Percentiles rank a stretch among this genome's conserved stretches.
Conservation (phyloP, 1,284 basidiomycete species). For the Irpex rosettiformis region DNA sequence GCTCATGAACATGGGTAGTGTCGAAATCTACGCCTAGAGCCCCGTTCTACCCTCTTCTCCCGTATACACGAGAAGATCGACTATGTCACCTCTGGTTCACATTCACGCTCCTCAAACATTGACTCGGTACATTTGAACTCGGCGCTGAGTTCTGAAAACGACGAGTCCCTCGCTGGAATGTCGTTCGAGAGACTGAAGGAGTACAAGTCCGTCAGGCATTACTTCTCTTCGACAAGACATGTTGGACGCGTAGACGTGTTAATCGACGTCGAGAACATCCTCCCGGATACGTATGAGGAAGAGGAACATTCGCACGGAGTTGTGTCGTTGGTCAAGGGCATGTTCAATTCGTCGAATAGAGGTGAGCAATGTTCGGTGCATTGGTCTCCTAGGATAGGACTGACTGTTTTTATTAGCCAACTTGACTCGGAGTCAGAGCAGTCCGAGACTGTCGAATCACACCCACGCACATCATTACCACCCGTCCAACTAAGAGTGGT, state of each 20-base stretch:
- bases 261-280: neutral
- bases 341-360: neutral
- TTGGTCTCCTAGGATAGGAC: too few species aligned
- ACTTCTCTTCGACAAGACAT: neutral
- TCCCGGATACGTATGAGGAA: neutral
- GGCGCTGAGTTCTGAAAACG: neutral
- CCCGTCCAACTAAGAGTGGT: too few species aligned
- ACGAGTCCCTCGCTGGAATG: neutral
- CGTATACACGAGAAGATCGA: neutral
- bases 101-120: neutral
- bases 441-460: too few species aligned
- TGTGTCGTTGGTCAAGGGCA: neutral
- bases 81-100: neutral
- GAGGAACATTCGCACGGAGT: neutral
- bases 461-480: too few species aligned
- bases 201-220: neutral
- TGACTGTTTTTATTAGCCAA: too few species aligned
- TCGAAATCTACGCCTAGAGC: neutral
- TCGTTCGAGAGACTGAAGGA: neutral
- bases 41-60: neutral
- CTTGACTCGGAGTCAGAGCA: too few species aligned
- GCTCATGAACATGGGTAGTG: neutral
- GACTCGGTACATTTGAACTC: neutral
- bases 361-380: too few species aligned
- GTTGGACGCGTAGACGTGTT: neutral